Evolutionary conservation across 2,329 filamentous ascomycete species (phyloP).

Genomic region (Pseudodiploospora longispora): DNA sequence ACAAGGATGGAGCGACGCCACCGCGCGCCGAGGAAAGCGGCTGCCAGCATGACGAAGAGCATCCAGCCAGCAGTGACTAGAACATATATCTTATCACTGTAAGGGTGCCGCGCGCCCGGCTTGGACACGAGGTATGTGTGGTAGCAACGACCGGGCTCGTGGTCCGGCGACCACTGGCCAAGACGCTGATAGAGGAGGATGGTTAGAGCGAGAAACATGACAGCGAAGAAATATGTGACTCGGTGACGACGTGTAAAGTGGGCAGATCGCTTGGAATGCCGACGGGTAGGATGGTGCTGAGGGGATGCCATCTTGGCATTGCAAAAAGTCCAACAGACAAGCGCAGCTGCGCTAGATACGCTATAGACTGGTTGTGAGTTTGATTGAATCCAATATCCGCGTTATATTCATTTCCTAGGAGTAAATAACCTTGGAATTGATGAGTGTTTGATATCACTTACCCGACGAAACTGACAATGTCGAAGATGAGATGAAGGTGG

Average conservation of each 20-base stretch:
- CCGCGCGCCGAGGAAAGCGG: constrained; percentile 10
- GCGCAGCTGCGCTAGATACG: constrained; percentile 22
- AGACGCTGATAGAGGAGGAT: constrained; percentile 20
- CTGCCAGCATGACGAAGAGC: constrained; percentile 13
- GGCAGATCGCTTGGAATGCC: constrained; percentile 2
- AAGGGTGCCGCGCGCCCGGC: constrained; percentile 15
- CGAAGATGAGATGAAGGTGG: constrained; percentile 24
- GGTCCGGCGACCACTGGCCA: constrained; percentile 16
- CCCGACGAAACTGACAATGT: constrained; percentile 25
- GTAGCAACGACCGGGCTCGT: constrained; percentile 19
- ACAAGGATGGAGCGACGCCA: constrained; percentile 15
- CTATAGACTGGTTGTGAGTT: constrained; percentile 3
- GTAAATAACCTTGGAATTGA: neutral
- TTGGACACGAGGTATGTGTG: constrained; percentile 11
- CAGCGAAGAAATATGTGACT: constrained; percentile 18
- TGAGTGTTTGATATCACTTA: constrained; percentile 6
- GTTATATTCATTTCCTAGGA: too few species aligned
- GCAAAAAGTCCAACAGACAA: constrained; percentile 23
- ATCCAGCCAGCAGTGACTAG: constrained; percentile 14
- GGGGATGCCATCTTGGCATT: constrained; percentile 9
- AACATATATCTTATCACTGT: constrained; percentile 17
- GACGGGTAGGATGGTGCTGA: neutral
- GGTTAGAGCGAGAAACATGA: constrained; percentile 19
- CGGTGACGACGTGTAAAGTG: constrained; percentile 16
- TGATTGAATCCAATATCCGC: too few species aligned